Evolutionary conservation across 2,329 filamentous ascomycete genomes (phyloP).

Genomic region (Sordariomycetes sp.): DNA sequence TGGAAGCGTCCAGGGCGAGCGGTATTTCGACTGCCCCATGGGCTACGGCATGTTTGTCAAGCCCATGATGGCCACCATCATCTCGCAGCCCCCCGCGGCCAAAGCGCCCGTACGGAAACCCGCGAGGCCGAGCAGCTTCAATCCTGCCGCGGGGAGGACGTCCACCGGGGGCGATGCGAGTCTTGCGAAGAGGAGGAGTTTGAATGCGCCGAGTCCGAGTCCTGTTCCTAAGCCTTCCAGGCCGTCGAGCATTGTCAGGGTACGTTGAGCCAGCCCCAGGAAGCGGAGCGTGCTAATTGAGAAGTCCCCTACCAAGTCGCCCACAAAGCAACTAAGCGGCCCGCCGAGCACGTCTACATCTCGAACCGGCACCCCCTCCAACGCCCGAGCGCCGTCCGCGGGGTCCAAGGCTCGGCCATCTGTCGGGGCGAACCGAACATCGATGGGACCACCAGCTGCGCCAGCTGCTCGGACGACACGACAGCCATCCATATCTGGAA

Average conservation of each 20-base stretch:
- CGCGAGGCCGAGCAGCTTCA: slow-evolving; percentile 41
- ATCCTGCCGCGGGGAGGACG: slow-evolving; percentile 25
- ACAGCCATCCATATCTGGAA: slow-evolving; percentile 31
- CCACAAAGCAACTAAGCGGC: slow-evolving; percentile 59
- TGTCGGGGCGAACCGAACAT: slow-evolving; percentile 44
- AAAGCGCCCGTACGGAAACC: slow-evolving; percentile 27
- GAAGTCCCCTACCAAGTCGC: slow-evolving; percentile 70
- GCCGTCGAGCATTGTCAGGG: slow-evolving; percentile 47
- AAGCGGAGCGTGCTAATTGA: not conserved
- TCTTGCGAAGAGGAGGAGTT: slow-evolving; percentile 54
- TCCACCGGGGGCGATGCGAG: slow-evolving; percentile 41
- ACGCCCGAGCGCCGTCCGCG: slow-evolving; percentile 34
- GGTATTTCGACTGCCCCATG: slow-evolving; percentile 81
- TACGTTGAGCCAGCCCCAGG: slow-evolving; percentile 22
- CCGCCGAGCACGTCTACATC: slow-evolving; percentile 51
- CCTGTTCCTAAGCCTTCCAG: slow-evolving; percentile 50
- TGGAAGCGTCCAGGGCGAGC: slow-evolving; percentile 76
- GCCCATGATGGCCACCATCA: slow-evolving; percentile 55
- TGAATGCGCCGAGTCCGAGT: slow-evolving; percentile 65
- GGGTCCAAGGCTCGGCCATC: slow-evolving; percentile 45
- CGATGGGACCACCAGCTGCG: slow-evolving; percentile 57
- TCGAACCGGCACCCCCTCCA: slow-evolving; percentile 56
- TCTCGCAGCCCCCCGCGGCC: slow-evolving; percentile 36
- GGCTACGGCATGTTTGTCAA: slow-evolving; percentile 78
- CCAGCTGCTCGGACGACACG: slow-evolving; percentile 33